A percentile compares a stretch with the other conserved stretches of the same genome.
Evolutionary conservation across 2,329 filamentous ascomycete species (phyloP).

Genomic region (Ophiostoma himal-ulmi): DNA sequence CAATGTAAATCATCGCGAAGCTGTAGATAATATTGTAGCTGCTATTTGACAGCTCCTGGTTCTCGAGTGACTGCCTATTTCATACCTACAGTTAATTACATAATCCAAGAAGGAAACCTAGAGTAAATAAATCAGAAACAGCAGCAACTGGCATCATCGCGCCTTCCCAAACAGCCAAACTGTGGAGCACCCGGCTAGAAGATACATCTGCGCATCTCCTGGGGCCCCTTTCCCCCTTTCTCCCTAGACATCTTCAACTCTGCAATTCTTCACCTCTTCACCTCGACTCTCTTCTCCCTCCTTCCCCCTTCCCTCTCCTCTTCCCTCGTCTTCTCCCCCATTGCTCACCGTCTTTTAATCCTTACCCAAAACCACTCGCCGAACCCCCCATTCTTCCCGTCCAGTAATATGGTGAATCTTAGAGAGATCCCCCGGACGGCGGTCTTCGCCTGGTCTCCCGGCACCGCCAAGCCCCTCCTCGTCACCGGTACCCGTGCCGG

Average conservation of each 20-base stretch:
- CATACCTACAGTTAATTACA: not conserved
- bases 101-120: not conserved
- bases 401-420: constrained; percentile 77
- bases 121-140: not conserved
- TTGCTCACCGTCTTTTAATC: not conserved
- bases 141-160: constrained; percentile 7
- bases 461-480: constrained; percentile 69
- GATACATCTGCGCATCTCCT: constrained; percentile 12
- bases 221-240: constrained; percentile 1
- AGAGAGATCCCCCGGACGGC: constrained; percentile 95
- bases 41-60: not conserved
- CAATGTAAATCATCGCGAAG: not conserved
- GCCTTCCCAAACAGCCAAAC: constrained; percentile 10
- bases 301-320: not conserved
- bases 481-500: constrained; percentile 93
- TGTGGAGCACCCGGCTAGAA: constrained; percentile 7
- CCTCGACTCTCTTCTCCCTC: not conserved
- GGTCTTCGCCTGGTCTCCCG: constrained; percentile 94
- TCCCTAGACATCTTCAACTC: not conserved
- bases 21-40: constrained; percentile 1
- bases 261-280: not conserved
- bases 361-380: not conserved
- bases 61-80: not conserved
- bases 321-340: not conserved
- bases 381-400: not conserved